Conservation (phyloP, 371 early-diverging fungal species). For the Entomophthora muscae region DNA sequence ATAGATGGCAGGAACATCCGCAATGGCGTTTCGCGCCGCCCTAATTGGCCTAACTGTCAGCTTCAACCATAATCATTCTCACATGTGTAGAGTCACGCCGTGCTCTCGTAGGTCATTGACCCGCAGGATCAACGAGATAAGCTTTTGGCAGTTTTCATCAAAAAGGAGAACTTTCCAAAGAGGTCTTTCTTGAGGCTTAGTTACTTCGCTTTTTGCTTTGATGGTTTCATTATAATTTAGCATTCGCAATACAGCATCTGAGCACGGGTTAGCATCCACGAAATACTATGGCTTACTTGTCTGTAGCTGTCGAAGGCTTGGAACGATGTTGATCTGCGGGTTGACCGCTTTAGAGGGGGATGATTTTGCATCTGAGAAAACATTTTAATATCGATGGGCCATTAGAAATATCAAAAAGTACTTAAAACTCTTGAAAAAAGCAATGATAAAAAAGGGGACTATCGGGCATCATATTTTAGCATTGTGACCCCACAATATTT, state of each 20-base stretch:
- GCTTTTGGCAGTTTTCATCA: conserved; percentile 83
- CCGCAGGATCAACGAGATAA: conserved; percentile 92
- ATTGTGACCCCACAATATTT: too few relatives aligned
- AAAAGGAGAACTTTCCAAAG: conserved; percentile 96
- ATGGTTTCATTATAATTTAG: conserved; percentile 28
- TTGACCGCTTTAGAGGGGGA: neutral
- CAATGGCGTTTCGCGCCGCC: conserved; percentile 65
- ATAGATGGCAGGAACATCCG: conserved; percentile 96
- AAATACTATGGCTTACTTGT: conserved; percentile 6
- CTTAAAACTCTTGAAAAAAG: too few relatives aligned
- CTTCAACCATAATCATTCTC: conserved; percentile 9
- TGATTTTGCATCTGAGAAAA: neutral
- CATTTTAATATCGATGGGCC: too few relatives aligned
- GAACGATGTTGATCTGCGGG: neutral
- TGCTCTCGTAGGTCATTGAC: conserved; percentile 94
- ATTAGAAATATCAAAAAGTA: too few relatives aligned
- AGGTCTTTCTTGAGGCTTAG: conserved; percentile 15
- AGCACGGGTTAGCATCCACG: neutral
- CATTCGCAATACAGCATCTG: conserved; percentile 33
- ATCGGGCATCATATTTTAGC: too few relatives aligned
- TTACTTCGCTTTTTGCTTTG: neutral
- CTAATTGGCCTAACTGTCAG: conserved; percentile 34
- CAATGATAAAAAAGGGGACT: too few relatives aligned
- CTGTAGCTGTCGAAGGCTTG: conserved; percentile 3
- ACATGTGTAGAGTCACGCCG: conserved; percentile 98